Percentiles rank a stretch among this genome's conserved stretches.
Conservation (phyloP, 352 stramenopile species). For the Globisporangium splendens region DNA sequence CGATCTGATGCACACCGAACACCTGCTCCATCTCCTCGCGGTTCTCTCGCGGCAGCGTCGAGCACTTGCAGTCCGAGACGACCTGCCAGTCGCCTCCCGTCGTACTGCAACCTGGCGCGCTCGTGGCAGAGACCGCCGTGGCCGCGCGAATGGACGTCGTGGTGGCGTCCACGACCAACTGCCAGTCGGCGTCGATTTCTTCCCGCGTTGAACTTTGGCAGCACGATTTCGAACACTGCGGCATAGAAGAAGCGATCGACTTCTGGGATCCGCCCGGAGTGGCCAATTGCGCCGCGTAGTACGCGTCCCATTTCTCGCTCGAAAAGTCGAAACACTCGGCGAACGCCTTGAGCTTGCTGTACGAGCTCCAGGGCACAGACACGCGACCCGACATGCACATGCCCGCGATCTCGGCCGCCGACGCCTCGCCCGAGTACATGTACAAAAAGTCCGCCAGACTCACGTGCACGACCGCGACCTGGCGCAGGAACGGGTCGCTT, state of each 20-base stretch:
- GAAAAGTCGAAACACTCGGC: conserved; percentile 86
- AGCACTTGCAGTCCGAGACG: conserved; percentile 58
- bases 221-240: conserved; percentile 52
- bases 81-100: conserved; percentile 57
- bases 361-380: conserved; percentile 76
- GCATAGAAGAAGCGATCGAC: conserved; percentile 12
- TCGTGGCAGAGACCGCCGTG: neutral
- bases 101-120: neutral
- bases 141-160: conserved; percentile 28
- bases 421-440: conserved; percentile 85
- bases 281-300: conserved; percentile 51
- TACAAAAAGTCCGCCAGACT: conserved; percentile 80
- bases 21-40: conserved; percentile 55
- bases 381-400: conserved; percentile 87
- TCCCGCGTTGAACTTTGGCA: conserved; percentile 66
- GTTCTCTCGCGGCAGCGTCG: conserved; percentile 55
- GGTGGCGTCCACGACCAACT: conserved; percentile 64
- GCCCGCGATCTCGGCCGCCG: conserved; percentile 68
- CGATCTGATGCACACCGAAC: conserved; percentile 53
- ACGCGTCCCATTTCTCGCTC: conserved; percentile 74
- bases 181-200: conserved; percentile 83
- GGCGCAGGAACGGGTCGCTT: conserved; percentile 48
- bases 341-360: conserved; percentile 81
- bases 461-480: conserved; percentile 71
- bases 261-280: conserved; percentile 19